phyloP scores from a whole-genome alignment of 805 yeast species.

The Lipomyces orientalis region DNA sequence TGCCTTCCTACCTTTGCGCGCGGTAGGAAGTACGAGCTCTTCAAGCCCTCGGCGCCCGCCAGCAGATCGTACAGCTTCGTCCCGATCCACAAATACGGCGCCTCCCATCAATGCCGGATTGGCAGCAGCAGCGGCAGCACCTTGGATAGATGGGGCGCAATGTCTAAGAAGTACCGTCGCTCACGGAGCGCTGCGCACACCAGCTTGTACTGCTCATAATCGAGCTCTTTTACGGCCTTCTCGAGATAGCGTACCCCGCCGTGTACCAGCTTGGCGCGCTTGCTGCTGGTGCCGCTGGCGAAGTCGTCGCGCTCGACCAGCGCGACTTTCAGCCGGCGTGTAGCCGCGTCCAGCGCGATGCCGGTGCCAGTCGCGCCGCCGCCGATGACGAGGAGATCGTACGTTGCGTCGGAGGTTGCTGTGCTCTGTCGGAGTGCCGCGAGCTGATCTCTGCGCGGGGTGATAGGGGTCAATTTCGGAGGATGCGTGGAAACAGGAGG shows the following conservation, averaged over 20 bases:
- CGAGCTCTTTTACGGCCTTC: conserved; percentile 85
- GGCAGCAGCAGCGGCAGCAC: conserved; percentile 92
- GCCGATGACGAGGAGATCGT: conserved; percentile 82
- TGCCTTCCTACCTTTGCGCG: too few species aligned
- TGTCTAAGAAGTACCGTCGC: conserved; percentile 79
- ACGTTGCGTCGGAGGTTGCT: conserved; percentile 44
- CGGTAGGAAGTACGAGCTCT: too few species aligned
- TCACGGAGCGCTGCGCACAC: conserved; percentile 88
- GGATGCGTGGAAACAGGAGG: too few species aligned
- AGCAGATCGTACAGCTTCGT: conserved; percentile 88
- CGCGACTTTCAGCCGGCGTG: conserved; percentile 87
- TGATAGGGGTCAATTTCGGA: too few species aligned
- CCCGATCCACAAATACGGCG: conserved; percentile 89
- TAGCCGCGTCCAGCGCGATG: conserved; percentile 84
- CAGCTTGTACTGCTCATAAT: conserved; percentile 83
- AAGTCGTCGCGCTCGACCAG: conserved; percentile 84
- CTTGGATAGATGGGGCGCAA: conserved; percentile 87
- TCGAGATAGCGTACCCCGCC: conserved; percentile 96
- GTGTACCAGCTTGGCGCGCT: conserved; percentile 93
- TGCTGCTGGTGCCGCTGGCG: conserved; percentile 90
- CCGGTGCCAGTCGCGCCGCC: conserved; percentile 98
- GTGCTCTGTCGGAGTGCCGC: not conserved
- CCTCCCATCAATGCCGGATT: conserved; percentile 90
- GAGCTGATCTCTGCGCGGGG: too few species aligned
- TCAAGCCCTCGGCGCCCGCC: conserved; percentile 81